Base-by-base conservation (phyloP, 2,329 filamentous ascomycete species). In the Fusarium pseudonygamai region DNA sequence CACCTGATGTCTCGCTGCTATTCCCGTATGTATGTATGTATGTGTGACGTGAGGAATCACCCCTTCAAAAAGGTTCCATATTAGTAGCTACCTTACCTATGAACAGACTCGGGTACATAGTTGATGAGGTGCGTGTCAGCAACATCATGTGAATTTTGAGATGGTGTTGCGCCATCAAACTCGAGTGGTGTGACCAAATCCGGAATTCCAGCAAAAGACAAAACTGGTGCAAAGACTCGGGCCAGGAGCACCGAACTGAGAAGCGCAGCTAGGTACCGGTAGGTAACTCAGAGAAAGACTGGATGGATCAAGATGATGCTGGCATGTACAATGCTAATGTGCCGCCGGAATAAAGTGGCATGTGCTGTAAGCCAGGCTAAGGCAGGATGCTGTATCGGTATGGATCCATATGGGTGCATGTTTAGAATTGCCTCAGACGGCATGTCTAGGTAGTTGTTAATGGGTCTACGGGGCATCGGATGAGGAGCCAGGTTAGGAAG, bases 401-500 rank as follows among this genome's bases (percentile, higher is more conserved):
- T 58, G 40, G 32, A 49, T n/a, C n/a, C n/a, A n/a, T 58, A 26
- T 30, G 26, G 45, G 22, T 49, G 55, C 64, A 74, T 74, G 57
- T 69, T 58, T 56, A 60, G 69, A 78, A 77, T 78, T 78, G 69
- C 76, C 76, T 78, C 76, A 78, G 57, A 55, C 37, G 69, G 40
- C 69, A 76, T 55, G 24, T 61, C 50, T 40, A 34, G n/a, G n/a
- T 2, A 7, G 34, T 36, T 22, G 37, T 40, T 40, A 55, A 64
- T 47, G 37, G 43, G 56, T 28, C 34, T 30, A 40, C 18, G 66
- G 75, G 74, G 72, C 72, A 71, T 78, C 76, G 76, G 77, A 67
- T 72, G 67, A 78, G 74, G 62, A 60, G 64, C 75, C 72, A 75
- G 61, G 63, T 71, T 67, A 46, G 69, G 68, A 71, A 60, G 69